These are phyloP conservation scores for Fusarium abutilonis DNA, from an alignment of 2,329 filamentous ascomycete genomes.

Conservation along the genomic window DNA sequence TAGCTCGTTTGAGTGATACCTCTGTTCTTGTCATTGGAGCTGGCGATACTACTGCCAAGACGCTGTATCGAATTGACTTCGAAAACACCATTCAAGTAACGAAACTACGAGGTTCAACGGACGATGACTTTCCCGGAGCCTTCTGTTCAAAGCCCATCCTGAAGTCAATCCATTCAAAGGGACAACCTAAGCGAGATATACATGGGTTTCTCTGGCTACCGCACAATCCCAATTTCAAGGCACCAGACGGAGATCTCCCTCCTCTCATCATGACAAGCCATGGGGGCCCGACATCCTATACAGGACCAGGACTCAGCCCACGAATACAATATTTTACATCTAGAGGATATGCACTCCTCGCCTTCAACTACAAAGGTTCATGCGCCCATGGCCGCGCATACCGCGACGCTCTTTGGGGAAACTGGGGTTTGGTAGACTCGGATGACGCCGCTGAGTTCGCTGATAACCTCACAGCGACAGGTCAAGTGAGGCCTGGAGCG, in stretches of 20 bases:
- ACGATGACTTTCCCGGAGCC: constrained; percentile 43
- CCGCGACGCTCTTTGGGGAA: constrained; percentile 58
- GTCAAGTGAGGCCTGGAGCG: constrained; percentile 50
- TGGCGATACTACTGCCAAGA: constrained; percentile 45
- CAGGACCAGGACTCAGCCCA: constrained; percentile 55
- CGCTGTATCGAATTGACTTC: constrained; percentile 51
- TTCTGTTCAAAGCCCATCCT: constrained; percentile 51
- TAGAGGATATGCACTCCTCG: constrained; percentile 61
- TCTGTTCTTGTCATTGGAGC: constrained; percentile 53
- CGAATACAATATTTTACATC: constrained; percentile 63
- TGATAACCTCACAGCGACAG: constrained; percentile 51
- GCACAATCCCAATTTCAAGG: constrained; percentile 56
- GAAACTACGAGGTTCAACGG: constrained; percentile 50
- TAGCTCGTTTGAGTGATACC: constrained; percentile 50
- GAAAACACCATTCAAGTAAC: constrained; percentile 38
- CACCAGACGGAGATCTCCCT: constrained; percentile 52
- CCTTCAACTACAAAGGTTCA: constrained; percentile 64
- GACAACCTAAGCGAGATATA: constrained; percentile 46
- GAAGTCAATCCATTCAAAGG: constrained; percentile 49
- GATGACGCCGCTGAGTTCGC: constrained; percentile 61
- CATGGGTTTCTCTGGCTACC: constrained; percentile 62
- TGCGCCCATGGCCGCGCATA: constrained; percentile 62
- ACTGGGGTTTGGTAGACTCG: constrained; percentile 62
- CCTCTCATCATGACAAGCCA: constrained; percentile 62
- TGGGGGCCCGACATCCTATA: constrained; percentile 61